Conservation (phyloP, 257 asterid species). For the Solanum paucissectum region DNA sequence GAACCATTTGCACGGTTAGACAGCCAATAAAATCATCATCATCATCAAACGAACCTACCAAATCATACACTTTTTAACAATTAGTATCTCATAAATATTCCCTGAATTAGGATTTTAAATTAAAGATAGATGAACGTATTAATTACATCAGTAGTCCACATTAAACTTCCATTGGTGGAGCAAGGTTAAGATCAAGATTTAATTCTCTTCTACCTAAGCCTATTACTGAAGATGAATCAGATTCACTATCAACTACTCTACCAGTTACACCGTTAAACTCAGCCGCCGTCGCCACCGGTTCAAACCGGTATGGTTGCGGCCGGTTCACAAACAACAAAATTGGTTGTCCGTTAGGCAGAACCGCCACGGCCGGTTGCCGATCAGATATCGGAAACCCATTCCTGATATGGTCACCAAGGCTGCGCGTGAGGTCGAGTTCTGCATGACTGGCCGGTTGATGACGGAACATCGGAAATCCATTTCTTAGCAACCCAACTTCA, state of each 20-base stretch:
- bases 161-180: slow-evolving; percentile 56
- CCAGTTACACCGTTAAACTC: slow-evolving; percentile 14
- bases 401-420: slow-evolving; percentile 17
- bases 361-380: slow-evolving; percentile 46
- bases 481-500: slow-evolving; percentile 1
- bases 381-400: slow-evolving; percentile 24
- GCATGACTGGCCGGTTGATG: slow-evolving; percentile 1
- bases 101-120: too few relatives aligned
- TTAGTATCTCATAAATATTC: too few relatives aligned
- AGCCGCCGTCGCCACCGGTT: slow-evolving; percentile 17
- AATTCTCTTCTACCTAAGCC: slow-evolving; percentile 30
- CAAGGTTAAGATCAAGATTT: slow-evolving; percentile 74
- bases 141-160: slow-evolving; percentile 10
- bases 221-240: slow-evolving; percentile 28
- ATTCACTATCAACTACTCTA: slow-evolving; percentile 31
- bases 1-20: too few relatives aligned
- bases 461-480: background rate
- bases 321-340: slow-evolving; percentile 25
- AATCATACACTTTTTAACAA: too few relatives aligned
- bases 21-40: too few relatives aligned
- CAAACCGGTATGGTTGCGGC: background rate
- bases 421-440: slow-evolving; percentile 83
- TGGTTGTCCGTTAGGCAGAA: slow-evolving; percentile 52
- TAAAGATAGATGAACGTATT: background rate
- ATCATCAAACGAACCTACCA: too few relatives aligned